These are phyloP conservation scores for Solanum sejunctum DNA, from an alignment of 257 asterid species.

Conservation along the genomic window DNA sequence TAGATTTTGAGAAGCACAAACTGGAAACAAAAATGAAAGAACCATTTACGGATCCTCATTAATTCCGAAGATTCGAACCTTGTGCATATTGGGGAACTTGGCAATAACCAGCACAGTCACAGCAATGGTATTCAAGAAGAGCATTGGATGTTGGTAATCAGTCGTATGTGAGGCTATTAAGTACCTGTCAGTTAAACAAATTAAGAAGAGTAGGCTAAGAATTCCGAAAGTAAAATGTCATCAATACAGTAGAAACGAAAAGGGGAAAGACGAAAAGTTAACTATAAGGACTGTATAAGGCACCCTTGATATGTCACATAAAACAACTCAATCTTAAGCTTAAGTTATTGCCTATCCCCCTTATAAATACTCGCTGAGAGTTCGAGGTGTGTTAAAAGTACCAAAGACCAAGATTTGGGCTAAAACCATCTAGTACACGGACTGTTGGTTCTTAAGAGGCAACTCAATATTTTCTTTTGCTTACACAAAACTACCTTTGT, in stretches of 20 bases:
- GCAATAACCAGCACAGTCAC: constrained; percentile 67
- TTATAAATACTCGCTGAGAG: neutral
- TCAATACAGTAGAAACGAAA: neutral
- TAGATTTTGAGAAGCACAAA: neutral
- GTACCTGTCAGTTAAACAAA: constrained; percentile 35
- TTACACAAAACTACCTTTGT: neutral
- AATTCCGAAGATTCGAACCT: constrained; percentile 80
- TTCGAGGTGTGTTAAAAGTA: neutral
- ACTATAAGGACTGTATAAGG: neutral
- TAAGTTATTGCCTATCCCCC: neutral
- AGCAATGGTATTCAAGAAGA: constrained; percentile 63
- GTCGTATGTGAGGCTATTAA: constrained; percentile 86
- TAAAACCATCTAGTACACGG: neutral
- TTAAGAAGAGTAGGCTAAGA: neutral
- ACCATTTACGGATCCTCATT: constrained; percentile 51
- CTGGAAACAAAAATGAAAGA: neutral
- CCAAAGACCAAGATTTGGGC: neutral
- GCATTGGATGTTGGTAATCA: constrained; percentile 76
- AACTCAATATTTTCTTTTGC: neutral
- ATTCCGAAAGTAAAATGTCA: neutral
- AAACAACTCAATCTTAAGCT: neutral
- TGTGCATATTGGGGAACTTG: constrained; percentile 89
- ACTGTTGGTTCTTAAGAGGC: neutral
- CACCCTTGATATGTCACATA: neutral
- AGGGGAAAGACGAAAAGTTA: neutral